Base-by-base conservation (phyloP, 305 asterid genomes). In the Stenogyne calaminthoides region DNA sequence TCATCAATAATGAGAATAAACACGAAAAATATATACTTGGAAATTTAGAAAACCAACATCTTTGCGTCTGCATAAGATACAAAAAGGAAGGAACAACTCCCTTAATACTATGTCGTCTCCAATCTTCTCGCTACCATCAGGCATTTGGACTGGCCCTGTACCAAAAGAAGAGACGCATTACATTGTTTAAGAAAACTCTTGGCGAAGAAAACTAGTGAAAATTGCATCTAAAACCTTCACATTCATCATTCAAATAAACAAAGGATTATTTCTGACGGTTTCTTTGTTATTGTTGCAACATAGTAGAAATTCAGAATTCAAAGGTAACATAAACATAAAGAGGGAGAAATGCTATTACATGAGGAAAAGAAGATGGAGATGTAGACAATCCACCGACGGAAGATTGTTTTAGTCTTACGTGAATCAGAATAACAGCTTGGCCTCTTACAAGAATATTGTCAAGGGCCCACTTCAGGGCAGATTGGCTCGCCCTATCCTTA, bases 61-160 rank as follows among this genome's bases (percentile, higher is more conserved):
- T 80, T 88, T 88, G 76, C 95, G 95, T 14, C 88, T 69, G 54
- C 96, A 90, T 57, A 85, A 84, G 72, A 87, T 91, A 19, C 91
- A 90, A 72, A 85, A 82, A 74, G 96, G 92, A 76, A 87, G 92
- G 83, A 88, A 87, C 64, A 90, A 18, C 40, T 88, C 96, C 84
- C 71, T 88, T 29, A 86, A 34, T 58, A 76, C 83, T 4, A 80
- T 70, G 73, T 85, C 95, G 16, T 80, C 81, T 72, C 73, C 87
- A 55, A 27, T 61, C 27, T 79, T 87, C 19, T 77, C 83, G 7
- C 72, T 58, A 19, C 54, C 67, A 29, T 78, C 84, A 42, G 86
- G 60, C n/a, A 44, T 37, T 71, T 77, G 78, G 74, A 77, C 76
- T 25, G 84, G 70, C 80, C 86, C 92, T 87, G 86, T 14, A 42